These are phyloP conservation scores for Warburgia ugandensis DNA, from an alignment of 164 flowering plant genomes.

Conservation along the genomic window DNA sequence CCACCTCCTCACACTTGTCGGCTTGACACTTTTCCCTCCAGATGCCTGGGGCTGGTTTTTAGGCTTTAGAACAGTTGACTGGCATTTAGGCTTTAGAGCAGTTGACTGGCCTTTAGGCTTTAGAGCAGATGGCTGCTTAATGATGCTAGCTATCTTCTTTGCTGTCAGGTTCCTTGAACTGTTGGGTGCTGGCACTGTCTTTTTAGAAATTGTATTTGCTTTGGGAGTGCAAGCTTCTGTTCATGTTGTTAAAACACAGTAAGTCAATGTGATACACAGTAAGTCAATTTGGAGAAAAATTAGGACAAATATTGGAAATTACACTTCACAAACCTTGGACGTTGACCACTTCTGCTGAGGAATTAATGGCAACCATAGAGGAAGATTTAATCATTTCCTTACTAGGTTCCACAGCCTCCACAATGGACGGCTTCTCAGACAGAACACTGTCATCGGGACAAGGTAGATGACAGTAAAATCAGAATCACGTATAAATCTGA, in stretches of 20 bases:
- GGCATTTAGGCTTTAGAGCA: no score
- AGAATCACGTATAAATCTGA: no score
- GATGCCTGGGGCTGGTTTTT: constrained; percentile 37
- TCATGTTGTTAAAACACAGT: constrained; percentile 5
- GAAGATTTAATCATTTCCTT: constrained; percentile 7
- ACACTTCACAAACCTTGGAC: background rate
- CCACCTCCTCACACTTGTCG: constrained; percentile 38
- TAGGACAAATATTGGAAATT: background rate
- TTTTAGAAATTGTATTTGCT: constrained; percentile 20
- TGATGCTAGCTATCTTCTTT: constrained; percentile 40
- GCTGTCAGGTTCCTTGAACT: constrained; percentile 41
- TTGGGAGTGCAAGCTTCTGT: constrained; percentile 61
- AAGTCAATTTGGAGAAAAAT: background rate
- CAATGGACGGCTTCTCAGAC: background rate
- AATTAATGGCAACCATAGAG: background rate
- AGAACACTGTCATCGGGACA: constrained; percentile 13
- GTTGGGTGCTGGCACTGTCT: constrained; percentile 11
- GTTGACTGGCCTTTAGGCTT: constrained; percentile 40
- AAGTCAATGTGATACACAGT: background rate
- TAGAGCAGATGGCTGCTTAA: constrained; percentile 52
- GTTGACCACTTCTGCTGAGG: background rate
- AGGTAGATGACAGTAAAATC: no score
- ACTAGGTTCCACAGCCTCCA: constrained; percentile 6
- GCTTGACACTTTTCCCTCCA: constrained; percentile 33
- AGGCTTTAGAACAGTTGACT: no score